Conservation (phyloP, 257 asterid genomes). For the Penstemon newberryi region DNA sequence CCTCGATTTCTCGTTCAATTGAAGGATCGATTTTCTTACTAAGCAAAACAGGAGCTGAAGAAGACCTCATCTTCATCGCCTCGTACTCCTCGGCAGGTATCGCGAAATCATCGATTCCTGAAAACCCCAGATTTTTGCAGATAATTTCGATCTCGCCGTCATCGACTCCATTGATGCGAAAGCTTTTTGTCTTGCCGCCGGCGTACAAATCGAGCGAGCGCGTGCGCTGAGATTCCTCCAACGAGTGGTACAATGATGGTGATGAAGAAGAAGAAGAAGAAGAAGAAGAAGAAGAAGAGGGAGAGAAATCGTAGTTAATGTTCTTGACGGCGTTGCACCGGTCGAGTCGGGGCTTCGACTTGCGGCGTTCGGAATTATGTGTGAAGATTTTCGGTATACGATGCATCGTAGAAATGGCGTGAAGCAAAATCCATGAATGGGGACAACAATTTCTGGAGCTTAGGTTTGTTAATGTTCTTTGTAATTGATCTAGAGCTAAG, state of each 20-base stretch:
- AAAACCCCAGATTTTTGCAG: slow-evolving; percentile 58
- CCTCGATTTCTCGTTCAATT: slow-evolving; percentile 25
- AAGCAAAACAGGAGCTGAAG: slow-evolving; percentile 43
- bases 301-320: slow-evolving; percentile 61
- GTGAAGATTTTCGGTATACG: slow-evolving; percentile 42
- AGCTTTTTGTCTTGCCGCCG: slow-evolving; percentile 55
- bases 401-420: slow-evolving; percentile 37
- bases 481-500: too few species aligned
- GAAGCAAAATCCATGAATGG: slow-evolving; percentile 49
- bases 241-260: slow-evolving; percentile 39
- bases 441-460: slow-evolving; percentile 4
- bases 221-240: slow-evolving; percentile 44
- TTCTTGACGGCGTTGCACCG: slow-evolving; percentile 71
- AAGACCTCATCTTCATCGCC: slow-evolving; percentile 66
- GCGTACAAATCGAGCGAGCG: slow-evolving; percentile 56
- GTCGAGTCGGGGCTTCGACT: slow-evolving; percentile 52
- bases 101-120: slow-evolving; percentile 74
- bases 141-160: slow-evolving; percentile 54
- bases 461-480: too few species aligned
- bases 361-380: slow-evolving; percentile 42
- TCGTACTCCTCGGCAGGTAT: slow-evolving; percentile 68
- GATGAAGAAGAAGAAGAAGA: slow-evolving; percentile 42
- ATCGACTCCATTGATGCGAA: slow-evolving; percentile 63
- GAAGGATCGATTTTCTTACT: slow-evolving; percentile 27
- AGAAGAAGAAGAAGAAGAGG: slow-evolving; percentile 38